Conservation (phyloP, 176 grass and related monocot genomes). For the Chrysopogon serrulatus region DNA sequence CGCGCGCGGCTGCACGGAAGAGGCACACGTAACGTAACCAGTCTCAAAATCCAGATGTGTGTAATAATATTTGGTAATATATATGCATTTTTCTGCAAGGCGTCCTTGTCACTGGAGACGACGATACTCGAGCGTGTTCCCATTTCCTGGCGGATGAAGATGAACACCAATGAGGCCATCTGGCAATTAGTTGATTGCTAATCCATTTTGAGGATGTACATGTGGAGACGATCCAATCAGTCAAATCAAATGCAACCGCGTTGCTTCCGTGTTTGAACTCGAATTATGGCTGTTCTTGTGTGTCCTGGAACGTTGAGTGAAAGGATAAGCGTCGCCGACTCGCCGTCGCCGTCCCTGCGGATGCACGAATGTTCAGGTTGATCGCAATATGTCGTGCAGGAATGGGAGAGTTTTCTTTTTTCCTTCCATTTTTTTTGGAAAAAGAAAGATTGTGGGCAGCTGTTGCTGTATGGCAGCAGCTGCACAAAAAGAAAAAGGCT, state of each 20-base stretch:
- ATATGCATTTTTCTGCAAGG: not conserved
- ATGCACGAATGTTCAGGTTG: not conserved
- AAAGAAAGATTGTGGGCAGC: not conserved
- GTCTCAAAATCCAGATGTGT: not conserved
- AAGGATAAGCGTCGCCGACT: not conserved
- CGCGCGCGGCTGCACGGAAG: no score
- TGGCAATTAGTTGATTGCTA: not conserved
- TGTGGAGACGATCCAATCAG: not conserved
- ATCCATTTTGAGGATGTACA: not conserved
- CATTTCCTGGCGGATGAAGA: not conserved
- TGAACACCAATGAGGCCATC: not conserved
- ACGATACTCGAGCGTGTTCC: not conserved
- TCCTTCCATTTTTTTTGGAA: no score
- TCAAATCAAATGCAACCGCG: not conserved
- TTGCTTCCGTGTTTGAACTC: slow-evolving; percentile 5
- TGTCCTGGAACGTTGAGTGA: not conserved
- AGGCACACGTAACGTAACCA: no score
- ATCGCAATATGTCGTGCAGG: not conserved
- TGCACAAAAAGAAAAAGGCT: no score
- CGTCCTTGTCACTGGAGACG: not conserved
- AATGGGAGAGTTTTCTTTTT: not conserved
- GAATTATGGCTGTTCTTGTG: not conserved
- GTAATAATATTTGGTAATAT: not conserved
- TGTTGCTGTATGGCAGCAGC: no score
- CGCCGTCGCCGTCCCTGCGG: not conserved